Conservation (phyloP, 257 asterid genomes). For the Echium plantagineum region DNA sequence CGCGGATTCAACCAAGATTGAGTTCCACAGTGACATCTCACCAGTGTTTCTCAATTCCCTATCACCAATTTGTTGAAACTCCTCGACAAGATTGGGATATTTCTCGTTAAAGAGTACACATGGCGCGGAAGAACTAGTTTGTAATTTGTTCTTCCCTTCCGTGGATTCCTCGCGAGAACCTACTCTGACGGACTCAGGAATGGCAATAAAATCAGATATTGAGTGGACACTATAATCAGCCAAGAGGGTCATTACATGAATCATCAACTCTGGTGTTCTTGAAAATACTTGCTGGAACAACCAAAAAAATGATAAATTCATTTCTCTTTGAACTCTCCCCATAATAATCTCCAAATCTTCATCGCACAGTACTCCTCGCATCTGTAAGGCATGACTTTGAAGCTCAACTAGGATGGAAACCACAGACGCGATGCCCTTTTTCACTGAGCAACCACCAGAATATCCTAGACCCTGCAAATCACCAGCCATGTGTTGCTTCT, state of each 20-base stretch:
- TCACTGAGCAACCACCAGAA: constrained; percentile 33
- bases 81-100: constrained; percentile 1
- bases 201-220: constrained; percentile 14
- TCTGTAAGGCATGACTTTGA: constrained; percentile 56
- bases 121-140: neutral
- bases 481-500: constrained; percentile 38
- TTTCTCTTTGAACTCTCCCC: constrained; percentile 48
- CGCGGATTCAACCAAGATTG: constrained; percentile 44
- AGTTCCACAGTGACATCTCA: constrained; percentile 53
- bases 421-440: constrained; percentile 64
- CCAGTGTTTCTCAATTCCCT: constrained; percentile 17
- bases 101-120: neutral
- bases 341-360: constrained; percentile 48
- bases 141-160: neutral
- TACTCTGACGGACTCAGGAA: constrained; percentile 9
- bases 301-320: constrained; percentile 66
- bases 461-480: constrained; percentile 21
- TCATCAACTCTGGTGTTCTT: constrained; percentile 60
- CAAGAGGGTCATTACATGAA: constrained; percentile 54
- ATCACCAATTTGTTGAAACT: constrained; percentile 9
- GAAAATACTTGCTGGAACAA: constrained; percentile 79
- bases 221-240: constrained; percentile 58
- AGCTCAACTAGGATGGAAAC: constrained; percentile 58
- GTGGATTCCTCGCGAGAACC: constrained; percentile 7
- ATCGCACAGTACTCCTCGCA: constrained; percentile 48